A percentile compares a stretch with the other conserved stretches of the same genome.
phyloP scores from a whole-genome alignment of 306 rosid species.

The Cucumis melo region DNA sequence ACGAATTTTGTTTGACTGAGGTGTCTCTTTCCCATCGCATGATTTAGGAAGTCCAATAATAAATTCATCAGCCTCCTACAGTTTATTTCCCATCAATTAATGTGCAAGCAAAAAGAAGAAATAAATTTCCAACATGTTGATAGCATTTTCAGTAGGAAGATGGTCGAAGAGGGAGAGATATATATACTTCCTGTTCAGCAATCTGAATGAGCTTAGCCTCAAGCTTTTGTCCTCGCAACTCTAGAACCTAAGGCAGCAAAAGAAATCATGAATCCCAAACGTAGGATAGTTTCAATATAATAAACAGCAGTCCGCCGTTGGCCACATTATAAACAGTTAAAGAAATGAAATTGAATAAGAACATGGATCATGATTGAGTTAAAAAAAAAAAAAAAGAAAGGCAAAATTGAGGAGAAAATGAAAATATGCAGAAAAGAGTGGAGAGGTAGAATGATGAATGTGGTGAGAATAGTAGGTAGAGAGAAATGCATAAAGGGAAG shows the following conservation, averaged over 20 bases:
- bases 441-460: not conserved
- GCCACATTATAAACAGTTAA: not conserved
- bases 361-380: not conserved
- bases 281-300: not conserved
- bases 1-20: conserved; percentile 76
- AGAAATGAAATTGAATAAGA: not conserved
- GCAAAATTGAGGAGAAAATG: not conserved
- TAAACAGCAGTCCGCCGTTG: not conserved
- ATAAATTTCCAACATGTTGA: not conserved
- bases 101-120: not conserved
- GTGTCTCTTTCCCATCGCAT: conserved; percentile 62
- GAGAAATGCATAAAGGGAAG: not conserved
- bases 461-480: not conserved
- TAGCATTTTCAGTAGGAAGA: not conserved
- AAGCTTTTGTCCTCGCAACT: conserved; percentile 77
- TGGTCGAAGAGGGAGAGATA: not conserved
- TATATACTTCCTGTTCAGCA: conserved; percentile 45
- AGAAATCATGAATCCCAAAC: not conserved
- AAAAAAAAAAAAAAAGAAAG: no score
- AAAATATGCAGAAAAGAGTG: not conserved
- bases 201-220: conserved; percentile 55
- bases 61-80: conserved; percentile 85
- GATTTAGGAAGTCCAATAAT: conserved; percentile 83
- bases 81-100: not conserved
- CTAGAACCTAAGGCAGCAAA: conserved; percentile 41